Base-by-base conservation (phyloP, 2,329 filamentous ascomycete genomes). In the Dactylellina drechsleri region DNA sequence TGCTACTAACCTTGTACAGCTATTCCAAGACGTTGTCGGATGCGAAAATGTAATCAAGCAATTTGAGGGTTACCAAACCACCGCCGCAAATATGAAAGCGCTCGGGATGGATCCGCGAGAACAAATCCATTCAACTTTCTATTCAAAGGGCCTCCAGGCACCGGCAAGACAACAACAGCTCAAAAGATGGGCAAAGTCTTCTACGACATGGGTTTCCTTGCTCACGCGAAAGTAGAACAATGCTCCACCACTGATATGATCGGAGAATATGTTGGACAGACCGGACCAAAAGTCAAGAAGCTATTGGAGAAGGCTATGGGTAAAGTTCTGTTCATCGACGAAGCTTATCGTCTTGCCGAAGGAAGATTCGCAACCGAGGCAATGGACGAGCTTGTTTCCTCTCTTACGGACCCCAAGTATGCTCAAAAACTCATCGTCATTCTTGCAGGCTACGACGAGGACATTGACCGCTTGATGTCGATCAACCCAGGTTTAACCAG, bases 101-200 rank as follows among this genome's bases (percentile, higher is more conserved):
- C 81, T 85, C 0, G 84, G 82, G 0, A 81, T 88, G 79, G 86
- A 91, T 76, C 86, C 88, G 1, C 83, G 84, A 5, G 84, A 87
- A 10, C 81, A 86, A 7, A 84, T 91, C 0, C 89, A 0, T 90
- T 90, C 80, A 90, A 86, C 77, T 91, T 91, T 77, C 77, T 92
- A 0, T 92, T 92, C 81, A 92, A 86, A 0, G 90, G 90, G 0
- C 84, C 86, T 62, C 88, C 56, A 76, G 77, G 77, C 15, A 79
- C 77, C 18, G 77, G 77, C 52, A 79, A 79, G 57, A 77, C 77
- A 47, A 77, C 74, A 26, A 71, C 74, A 15, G 77, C 77, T 50
- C 66, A 62, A 41, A 65, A 75, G 36, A 77, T 79, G 76, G 77
- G 77, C 26, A 82, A 86, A 67, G 79, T 87, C 0, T 87, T 83